Evolutionary conservation across 768 basidiomycete species (phyloP).

Genomic region (Imleria badia): DNA sequence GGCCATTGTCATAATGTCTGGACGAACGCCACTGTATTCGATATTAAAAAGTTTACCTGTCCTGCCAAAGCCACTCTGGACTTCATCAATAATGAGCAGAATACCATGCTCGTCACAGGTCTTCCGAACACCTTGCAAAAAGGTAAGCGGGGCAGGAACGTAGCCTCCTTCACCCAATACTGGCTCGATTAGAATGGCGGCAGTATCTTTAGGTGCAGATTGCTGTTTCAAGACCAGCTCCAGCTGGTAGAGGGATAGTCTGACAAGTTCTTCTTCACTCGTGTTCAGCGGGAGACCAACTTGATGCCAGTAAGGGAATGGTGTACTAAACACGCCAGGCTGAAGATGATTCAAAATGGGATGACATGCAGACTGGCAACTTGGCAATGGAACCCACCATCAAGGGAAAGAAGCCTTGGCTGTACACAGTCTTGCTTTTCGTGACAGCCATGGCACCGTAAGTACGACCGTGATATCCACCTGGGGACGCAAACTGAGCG

Average conservation of each 20-base stretch:
- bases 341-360: conserved; percentile 28
- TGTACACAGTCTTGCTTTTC: conserved; percentile 91
- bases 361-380: not conserved
- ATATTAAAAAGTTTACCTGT: conserved; percentile 84
- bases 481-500: conserved; percentile 30
- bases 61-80: conserved; percentile 88
- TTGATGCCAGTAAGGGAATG: conserved; percentile 96
- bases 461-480: conserved; percentile 90
- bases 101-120: conserved; percentile 89
- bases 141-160: conserved; percentile 80
- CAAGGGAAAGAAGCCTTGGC: conserved; percentile 71
- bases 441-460: conserved; percentile 93
- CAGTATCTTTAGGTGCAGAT: conserved; percentile 79
- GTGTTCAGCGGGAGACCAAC: conserved; percentile 57
- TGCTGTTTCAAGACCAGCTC: conserved; percentile 80
- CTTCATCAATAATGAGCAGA: conserved; percentile 81
- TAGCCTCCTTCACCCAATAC: conserved; percentile 96
- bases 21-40: conserved; percentile 79
- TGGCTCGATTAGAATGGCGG: conserved; percentile 92
- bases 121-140: conserved; percentile 73
- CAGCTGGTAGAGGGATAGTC: conserved; percentile 74
- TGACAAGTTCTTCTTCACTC: conserved; percentile 54
- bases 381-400: conserved; percentile 56
- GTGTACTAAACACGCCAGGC: conserved; percentile 80
- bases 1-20: conserved; percentile 87